Percentiles rank a stretch among this genome's conserved stretches.
Conservation (phyloP, 2,329 filamentous ascomycete species). For the Aspergillus hortae region DNA sequence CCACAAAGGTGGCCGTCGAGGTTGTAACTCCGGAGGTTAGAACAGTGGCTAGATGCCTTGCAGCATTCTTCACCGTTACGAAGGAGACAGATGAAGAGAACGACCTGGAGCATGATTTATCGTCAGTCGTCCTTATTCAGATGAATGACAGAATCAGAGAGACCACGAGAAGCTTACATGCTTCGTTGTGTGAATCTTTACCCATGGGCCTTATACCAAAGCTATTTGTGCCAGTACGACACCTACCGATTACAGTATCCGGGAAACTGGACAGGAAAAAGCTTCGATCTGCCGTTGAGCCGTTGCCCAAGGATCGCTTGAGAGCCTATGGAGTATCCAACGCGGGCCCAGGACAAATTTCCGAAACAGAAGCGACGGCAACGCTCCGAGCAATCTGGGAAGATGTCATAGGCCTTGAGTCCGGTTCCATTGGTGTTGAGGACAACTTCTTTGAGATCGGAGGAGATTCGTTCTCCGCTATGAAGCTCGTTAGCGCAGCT, state of each 20-base stretch:
- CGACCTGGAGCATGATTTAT: background rate
- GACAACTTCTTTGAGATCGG: conserved; percentile 48
- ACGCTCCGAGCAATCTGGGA: conserved; percentile 38
- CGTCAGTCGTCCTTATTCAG: conserved; percentile 18
- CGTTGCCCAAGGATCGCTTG: conserved; percentile 30
- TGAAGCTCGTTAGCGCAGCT: conserved; percentile 44
- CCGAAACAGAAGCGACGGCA: conserved; percentile 22
- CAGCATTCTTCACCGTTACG: conserved; percentile 31
- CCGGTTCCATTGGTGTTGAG: conserved; percentile 38
- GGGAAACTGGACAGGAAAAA: conserved; percentile 42
- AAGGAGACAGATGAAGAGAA: conserved; percentile 5
- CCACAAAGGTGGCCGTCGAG: conserved; percentile 43
- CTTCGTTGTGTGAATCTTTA: conserved; percentile 24
- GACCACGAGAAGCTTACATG: conserved; percentile 20
- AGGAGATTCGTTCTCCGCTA: conserved; percentile 47
- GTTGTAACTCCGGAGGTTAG: conserved; percentile 33
- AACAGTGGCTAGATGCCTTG: conserved; percentile 28
- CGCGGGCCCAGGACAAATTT: conserved; percentile 19
- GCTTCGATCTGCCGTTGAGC: conserved; percentile 36
- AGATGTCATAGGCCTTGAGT: conserved; percentile 34
- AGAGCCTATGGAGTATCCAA: conserved; percentile 28
- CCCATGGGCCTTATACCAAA: conserved; percentile 45
- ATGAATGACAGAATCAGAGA: conserved; percentile 22
- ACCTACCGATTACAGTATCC: conserved; percentile 41
- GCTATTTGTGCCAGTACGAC: conserved; percentile 40